Evolutionary conservation across 2,329 filamentous ascomycete species (phyloP), one percentile per base, ranked within the genome.

Genomic region (Pseudohalonectria lignicola): DNA sequence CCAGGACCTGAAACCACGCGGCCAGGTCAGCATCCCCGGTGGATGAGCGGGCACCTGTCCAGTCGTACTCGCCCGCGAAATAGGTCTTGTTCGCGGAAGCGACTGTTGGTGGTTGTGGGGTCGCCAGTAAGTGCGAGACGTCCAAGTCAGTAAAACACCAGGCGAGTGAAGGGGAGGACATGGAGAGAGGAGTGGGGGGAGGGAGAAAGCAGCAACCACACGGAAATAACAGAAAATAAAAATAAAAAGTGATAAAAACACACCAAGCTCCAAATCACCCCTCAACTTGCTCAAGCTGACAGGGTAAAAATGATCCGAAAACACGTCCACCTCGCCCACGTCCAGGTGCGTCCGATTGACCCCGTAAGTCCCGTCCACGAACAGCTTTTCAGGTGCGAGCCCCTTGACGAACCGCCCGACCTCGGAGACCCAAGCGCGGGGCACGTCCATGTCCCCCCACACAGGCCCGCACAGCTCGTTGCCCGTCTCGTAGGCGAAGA

Each of bases 401-500:
- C 45, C 34, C 49, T 69, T 69, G 33, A 69, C 54, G 39, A 57
- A 61, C 25, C 43, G 44, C 4, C 56, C 59, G 28, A 69, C 63
- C 16, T 67, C 61, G 20, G 47, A 42, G 1, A 63, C 55, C 66
- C 66, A 69, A 9, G 48, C 48, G 1, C 52, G 50, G 1, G 65
- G 64, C 5, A 64, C 61, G 43, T 67, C 44, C 54, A 55, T 59
- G 45, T 67, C 64, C 18, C 58, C 61, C 52, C 56, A 68, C 4
- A 56, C 42, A 9, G 61, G 55, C 0, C 65, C 66, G 7, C 55
- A 51, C 5, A 70, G 58, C 47, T 69, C 66, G 47, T 70, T 69
- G 7, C 66, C 66, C 0, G 62, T 67, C 49, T 69, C 64, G 44
- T 63, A 66, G 10, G 63, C 64, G 41, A 68, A 67, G 39, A 70